Conservation (phyloP, 2,329 filamentous ascomycete species). For the Magnaporthiopsis rhizophila region DNA sequence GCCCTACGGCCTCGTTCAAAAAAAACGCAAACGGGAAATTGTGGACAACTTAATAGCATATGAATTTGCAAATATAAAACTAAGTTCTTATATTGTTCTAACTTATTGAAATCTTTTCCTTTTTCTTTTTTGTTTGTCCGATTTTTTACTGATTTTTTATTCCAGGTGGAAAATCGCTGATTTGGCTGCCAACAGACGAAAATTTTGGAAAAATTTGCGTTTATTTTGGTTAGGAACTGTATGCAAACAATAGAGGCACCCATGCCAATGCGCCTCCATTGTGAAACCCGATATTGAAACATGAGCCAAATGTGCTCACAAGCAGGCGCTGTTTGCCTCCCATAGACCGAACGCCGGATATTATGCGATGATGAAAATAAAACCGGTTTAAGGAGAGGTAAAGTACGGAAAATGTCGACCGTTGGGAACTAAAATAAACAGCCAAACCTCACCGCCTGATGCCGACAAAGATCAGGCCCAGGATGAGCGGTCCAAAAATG, state of each 20-base stretch:
- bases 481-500: slow-evolving; percentile 38
- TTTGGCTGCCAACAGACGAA: too few relatives aligned
- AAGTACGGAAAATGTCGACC: neutral
- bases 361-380: slow-evolving; percentile 7
- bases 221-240: too few relatives aligned
- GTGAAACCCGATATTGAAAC: neutral
- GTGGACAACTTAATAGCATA: too few relatives aligned
- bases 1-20: too few relatives aligned
- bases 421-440: neutral
- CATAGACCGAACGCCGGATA: neutral
- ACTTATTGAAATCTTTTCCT: too few relatives aligned
- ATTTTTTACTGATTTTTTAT: too few relatives aligned
- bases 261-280: neutral
- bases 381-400: slow-evolving; percentile 15
- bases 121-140: too few relatives aligned
- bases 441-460: slow-evolving; percentile 18
- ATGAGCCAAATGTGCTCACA: neutral
- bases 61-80: too few relatives aligned
- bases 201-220: too few relatives aligned
- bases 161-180: too few relatives aligned
- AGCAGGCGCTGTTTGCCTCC: neutral
- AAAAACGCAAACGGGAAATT: too few relatives aligned
- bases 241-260: neutral
- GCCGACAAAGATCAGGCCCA: slow-evolving; percentile 26
- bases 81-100: too few relatives aligned